Percentiles rank a stretch among this genome's conserved stretches.
Conservation (phyloP, 208 protist species). For the Leishmania tropica region DNA sequence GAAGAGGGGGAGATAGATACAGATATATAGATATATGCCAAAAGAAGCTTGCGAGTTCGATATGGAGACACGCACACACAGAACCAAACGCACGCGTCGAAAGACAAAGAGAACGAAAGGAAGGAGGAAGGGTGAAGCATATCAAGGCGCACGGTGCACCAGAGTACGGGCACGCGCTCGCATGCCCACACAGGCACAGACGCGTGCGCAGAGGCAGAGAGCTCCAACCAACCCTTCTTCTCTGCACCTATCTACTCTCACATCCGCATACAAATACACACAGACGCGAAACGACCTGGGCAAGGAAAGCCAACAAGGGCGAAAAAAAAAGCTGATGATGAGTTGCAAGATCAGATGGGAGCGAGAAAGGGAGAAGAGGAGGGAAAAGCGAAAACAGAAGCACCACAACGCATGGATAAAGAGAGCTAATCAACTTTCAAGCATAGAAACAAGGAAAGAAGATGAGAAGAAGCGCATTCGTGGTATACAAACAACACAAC, state of each 20-base stretch:
- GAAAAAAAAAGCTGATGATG: neutral
- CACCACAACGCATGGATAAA: constrained; percentile 8
- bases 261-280: neutral
- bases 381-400: neutral
- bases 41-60: neutral
- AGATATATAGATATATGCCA: neutral
- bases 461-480: neutral
- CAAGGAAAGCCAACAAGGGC: neutral
- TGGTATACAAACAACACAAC: neutral
- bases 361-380: constrained; percentile 1
- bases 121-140: neutral
- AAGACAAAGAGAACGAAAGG: neutral
- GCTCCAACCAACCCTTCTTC: neutral
- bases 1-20: neutral
- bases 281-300: constrained; percentile 2
- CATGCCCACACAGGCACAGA: neutral
- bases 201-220: neutral
- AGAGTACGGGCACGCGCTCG: neutral
- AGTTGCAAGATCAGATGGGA: neutral
- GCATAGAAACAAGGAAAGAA: constrained; percentile 3
- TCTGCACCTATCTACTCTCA: neutral
- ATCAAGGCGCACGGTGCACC: neutral
- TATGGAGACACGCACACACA: neutral
- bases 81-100: neutral
- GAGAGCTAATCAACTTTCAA: neutral